These are phyloP conservation scores for Planoprotostelium fungivorum DNA, from an alignment of 78 protist species.

Conservation along the genomic window DNA sequence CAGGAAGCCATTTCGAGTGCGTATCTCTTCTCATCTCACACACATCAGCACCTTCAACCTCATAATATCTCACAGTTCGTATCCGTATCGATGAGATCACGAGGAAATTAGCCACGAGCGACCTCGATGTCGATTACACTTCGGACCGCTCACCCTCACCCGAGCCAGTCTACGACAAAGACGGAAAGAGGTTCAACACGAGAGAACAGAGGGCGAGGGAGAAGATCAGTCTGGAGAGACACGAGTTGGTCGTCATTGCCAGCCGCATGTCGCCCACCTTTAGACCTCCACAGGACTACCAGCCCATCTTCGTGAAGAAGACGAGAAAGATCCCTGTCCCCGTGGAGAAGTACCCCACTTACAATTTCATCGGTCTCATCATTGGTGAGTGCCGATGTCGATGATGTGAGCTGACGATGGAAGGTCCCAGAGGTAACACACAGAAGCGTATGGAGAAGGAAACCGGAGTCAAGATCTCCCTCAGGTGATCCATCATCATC, in stretches of 20 bases:
- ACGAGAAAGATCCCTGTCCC: slow-evolving; percentile 79
- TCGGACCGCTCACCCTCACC: slow-evolving; percentile 75
- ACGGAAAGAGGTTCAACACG: slow-evolving; percentile 84
- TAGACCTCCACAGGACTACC: slow-evolving; percentile 70
- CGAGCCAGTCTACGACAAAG: slow-evolving; percentile 72
- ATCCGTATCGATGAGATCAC: slow-evolving; percentile 54
- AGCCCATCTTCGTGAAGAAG: slow-evolving; percentile 46
- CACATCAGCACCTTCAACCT: background rate
- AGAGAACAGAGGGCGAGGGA: slow-evolving; percentile 68
- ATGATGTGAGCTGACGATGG: too few relatives aligned
- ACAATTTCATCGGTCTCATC: slow-evolving; percentile 80
- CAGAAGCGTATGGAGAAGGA: slow-evolving; percentile 83
- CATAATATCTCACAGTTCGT: slow-evolving; percentile 17
- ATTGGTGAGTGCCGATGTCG: slow-evolving; percentile 11
- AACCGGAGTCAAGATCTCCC: slow-evolving; percentile 75
- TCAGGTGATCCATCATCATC: background rate
- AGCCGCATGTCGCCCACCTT: slow-evolving; percentile 29
- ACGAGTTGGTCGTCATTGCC: slow-evolving; percentile 21
- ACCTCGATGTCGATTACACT: slow-evolving; percentile 29
- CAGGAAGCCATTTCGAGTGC: background rate
- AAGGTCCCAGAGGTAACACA: slow-evolving; percentile 83
- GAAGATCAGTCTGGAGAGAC: slow-evolving; percentile 63
- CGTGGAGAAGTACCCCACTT: slow-evolving; percentile 75
- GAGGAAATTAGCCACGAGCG: slow-evolving; percentile 29
- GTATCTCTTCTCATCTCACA: background rate